Percentiles rank a stretch among this genome's conserved stretches.
These are phyloP conservation scores for Phytophthora colocasiae DNA, from an alignment of 352 stramenopile species.

Conservation along the genomic window DNA sequence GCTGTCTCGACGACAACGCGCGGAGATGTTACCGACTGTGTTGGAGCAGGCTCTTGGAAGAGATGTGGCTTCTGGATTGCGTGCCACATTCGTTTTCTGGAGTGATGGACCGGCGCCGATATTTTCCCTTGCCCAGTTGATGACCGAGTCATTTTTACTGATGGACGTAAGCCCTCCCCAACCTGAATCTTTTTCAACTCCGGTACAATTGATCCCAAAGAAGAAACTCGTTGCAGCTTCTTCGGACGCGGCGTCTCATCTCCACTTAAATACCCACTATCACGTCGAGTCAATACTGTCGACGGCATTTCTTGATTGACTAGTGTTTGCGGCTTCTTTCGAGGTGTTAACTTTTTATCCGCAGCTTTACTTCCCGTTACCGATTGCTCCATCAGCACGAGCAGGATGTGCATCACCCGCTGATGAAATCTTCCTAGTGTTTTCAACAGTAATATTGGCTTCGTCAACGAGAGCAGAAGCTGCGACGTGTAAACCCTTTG, in stretches of 20 bases:
- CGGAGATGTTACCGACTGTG: slow-evolving; percentile 26
- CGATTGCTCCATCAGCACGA: slow-evolving; percentile 12
- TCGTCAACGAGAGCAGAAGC: slow-evolving; percentile 64
- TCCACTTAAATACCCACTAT: slow-evolving; percentile 39
- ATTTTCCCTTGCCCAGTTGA: slow-evolving; percentile 19
- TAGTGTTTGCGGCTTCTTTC: slow-evolving; percentile 6
- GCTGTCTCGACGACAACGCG: slow-evolving; percentile 19
- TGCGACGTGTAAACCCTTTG: slow-evolving; percentile 68
- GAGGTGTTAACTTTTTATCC: slow-evolving; percentile 13
- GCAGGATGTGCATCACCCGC: slow-evolving; percentile 13
- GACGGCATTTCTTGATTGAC: slow-evolving; percentile 23
- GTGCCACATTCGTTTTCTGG: slow-evolving; percentile 42
- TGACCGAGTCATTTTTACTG: slow-evolving; percentile 23
- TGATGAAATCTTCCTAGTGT: slow-evolving; percentile 8
- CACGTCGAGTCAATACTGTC: slow-evolving; percentile 19
- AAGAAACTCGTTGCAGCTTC: slow-evolving; percentile 43
- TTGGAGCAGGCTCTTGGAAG: slow-evolving; percentile 36
- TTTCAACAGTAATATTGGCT: slow-evolving; percentile 45
- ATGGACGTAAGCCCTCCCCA: slow-evolving; percentile 16
- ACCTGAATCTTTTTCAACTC: slow-evolving; percentile 31
- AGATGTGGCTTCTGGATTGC: slow-evolving; percentile 39
- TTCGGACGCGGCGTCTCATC: slow-evolving; percentile 37
- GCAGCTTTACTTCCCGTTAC: slow-evolving; percentile 10
- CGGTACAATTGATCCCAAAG: slow-evolving; percentile 40
- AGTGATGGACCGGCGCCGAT: slow-evolving; percentile 23